Evolutionary conservation across 129 eudicot species (phyloP).

Genomic region (Mikania micrantha): DNA sequence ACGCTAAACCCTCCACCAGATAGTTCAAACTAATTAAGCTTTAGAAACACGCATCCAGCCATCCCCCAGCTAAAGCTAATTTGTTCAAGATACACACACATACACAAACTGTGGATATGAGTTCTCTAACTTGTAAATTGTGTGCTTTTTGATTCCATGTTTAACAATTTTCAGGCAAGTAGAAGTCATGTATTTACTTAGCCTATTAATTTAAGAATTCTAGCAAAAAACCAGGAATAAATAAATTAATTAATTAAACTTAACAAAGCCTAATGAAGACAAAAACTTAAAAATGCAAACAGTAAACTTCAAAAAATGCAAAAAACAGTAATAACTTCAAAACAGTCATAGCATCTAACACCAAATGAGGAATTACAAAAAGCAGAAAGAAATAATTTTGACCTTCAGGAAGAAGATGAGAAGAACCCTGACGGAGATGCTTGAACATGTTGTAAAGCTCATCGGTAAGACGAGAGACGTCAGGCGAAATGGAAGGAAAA

Average conservation of each 20-base stretch:
- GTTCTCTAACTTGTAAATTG: background rate
- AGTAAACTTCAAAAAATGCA: too few species aligned
- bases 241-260: too few species aligned
- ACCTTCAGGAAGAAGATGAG: conserved; percentile 58
- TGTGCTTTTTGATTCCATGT: background rate
- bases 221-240: too few species aligned
- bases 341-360: background rate
- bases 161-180: background rate
- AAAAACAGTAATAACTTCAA: background rate
- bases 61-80: background rate
- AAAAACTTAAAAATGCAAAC: background rate
- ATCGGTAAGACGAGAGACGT: conserved; percentile 51
- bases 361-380: background rate
- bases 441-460: conserved; percentile 46
- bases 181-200: background rate
- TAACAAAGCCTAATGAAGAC: background rate
- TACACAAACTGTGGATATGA: background rate
- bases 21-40: too few species aligned
- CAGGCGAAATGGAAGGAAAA: conserved; percentile 56
- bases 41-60: background rate
- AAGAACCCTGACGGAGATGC: conserved; percentile 26
- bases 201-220: too few species aligned
- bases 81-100: background rate
- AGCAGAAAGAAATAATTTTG: background rate
- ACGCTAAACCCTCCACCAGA: background rate